Evolutionary conservation across 129 eudicot genomes (phyloP), one percentile per base, ranked within the genome.

Genomic region (Mikania micrantha): DNA sequence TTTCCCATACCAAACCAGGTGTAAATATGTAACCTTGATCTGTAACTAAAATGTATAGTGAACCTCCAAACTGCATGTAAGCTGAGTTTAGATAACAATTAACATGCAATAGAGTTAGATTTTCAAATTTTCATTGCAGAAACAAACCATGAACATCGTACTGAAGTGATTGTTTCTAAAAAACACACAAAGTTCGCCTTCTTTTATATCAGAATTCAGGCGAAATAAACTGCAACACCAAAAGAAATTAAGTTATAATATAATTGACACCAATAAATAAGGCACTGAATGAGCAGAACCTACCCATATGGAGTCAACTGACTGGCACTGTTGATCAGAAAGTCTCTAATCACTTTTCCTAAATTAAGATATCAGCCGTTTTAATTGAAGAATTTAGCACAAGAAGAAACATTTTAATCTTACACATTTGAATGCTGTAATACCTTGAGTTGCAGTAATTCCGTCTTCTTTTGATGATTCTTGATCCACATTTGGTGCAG

Each of bases 1-100:
- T 93, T 70, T 93, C 99, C 99, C 99, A 93, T 21, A 89, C 90
- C 74, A 93, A 64, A 75, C 85, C 99, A 25, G 96, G 93, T 82
- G 87, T 85, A 78, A 77, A 86, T 19, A 89, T 57, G 83, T 84
- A 93, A 66, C 99, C 95, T 81, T 80, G 88, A 72, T 93, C 99
- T 0, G 99, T 93, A 44, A 84, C 93, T 75, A 93, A 72, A 81
- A 85, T 81, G 77, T 88, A 93, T 22, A 93, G 72, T 60, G 81
- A 79, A 62, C 87, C 95, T 59, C 83, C 87, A 82, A 78, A 84
- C 99, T 93, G 93, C 67, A 71, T 45, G 65, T 36, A 48, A 76
- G 32, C 17, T 27, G 28, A 45, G 47, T 66, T 81, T n/a, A 77
- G 56, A 59, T 52, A 56, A 25, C 9, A 56, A 1, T 25, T 28